Conservation (phyloP, 1,139 yeast species). For the Scheffersomyces lignicola region DNA sequence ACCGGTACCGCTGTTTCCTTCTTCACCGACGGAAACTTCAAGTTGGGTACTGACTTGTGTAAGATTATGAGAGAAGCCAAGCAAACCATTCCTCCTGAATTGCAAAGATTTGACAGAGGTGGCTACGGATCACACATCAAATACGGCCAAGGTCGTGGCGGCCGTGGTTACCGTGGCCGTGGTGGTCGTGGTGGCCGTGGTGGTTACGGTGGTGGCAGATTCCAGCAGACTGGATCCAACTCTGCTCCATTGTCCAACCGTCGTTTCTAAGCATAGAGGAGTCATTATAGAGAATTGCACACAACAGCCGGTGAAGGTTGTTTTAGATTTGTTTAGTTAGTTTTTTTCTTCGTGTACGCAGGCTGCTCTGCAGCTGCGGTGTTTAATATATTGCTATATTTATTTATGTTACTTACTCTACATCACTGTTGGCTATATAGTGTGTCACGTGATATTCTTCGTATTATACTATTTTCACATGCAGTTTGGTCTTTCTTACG, state of each 20-base stretch:
- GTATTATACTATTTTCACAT: too few relatives aligned
- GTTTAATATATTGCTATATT: too few relatives aligned
- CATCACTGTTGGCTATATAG: too few relatives aligned
- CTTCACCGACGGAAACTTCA: constrained; percentile 84
- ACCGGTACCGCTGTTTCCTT: constrained; percentile 94
- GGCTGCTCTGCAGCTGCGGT: too few relatives aligned
- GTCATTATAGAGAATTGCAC: neutral
- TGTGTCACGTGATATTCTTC: too few relatives aligned
- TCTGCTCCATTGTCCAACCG: constrained; percentile 32
- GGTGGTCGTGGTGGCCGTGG: constrained; percentile 32
- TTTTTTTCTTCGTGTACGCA: too few relatives aligned
- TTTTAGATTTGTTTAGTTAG: too few relatives aligned
- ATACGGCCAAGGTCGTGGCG: constrained; percentile 56
- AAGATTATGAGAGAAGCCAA: constrained; percentile 94
- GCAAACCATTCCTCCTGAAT: constrained; percentile 75
- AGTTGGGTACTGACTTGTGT: constrained; percentile 88
- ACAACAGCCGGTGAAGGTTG: too few relatives aligned
- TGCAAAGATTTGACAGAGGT: constrained; percentile 57
- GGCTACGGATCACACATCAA: constrained; percentile 55
- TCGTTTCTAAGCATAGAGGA: constrained; percentile 21
- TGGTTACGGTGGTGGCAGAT: constrained; percentile 26
- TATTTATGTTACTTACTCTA: too few relatives aligned
- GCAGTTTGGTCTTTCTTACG: too few relatives aligned
- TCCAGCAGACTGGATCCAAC: constrained; percentile 30
- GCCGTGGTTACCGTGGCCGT: constrained; percentile 56